Conservation (phyloP, 768 basidiomycete species). For the Mycena belliarum region DNA sequence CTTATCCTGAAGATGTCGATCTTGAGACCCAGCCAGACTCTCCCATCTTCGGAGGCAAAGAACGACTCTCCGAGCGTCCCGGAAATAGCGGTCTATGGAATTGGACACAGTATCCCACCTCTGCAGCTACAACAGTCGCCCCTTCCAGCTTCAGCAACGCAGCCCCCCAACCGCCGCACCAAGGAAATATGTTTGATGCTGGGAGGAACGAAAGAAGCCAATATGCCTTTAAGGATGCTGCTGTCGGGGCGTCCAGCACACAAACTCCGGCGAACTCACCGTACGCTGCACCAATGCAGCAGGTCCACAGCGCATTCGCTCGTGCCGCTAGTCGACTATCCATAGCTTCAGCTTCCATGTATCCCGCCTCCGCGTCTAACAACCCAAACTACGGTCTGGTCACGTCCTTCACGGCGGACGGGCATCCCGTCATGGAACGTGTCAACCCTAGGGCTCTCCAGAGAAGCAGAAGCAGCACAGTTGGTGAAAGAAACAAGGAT, state of each 20-base stretch:
- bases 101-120: constrained; percentile 57
- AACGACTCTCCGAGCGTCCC: constrained; percentile 42
- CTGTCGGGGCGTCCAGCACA: constrained; percentile 14
- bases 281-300: constrained; percentile 36
- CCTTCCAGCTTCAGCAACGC: constrained; percentile 14
- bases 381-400: constrained; percentile 23
- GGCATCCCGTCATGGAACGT: constrained; percentile 39
- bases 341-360: constrained; percentile 48
- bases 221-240: constrained; percentile 30
- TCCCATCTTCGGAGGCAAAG: constrained; percentile 78
- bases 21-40: constrained; percentile 49
- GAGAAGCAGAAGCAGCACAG: constrained; percentile 22
- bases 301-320: constrained; percentile 41
- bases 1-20: constrained; percentile 46
- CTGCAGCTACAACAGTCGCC: constrained; percentile 24
- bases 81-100: constrained; percentile 51
- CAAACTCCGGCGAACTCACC: constrained; percentile 26
- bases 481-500: constrained; percentile 23
- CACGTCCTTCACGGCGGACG: constrained; percentile 42
- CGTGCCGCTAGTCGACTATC: constrained; percentile 40
- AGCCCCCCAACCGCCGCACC: constrained; percentile 12
- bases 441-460: constrained; percentile 29
- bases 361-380: constrained; percentile 43
- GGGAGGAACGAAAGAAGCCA: constrained; percentile 19
- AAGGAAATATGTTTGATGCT: constrained; percentile 10